These are phyloP conservation scores for Penicillium mononematosum DNA, from an alignment of 495 filamentous ascomycete species.

Conservation along the genomic window DNA sequence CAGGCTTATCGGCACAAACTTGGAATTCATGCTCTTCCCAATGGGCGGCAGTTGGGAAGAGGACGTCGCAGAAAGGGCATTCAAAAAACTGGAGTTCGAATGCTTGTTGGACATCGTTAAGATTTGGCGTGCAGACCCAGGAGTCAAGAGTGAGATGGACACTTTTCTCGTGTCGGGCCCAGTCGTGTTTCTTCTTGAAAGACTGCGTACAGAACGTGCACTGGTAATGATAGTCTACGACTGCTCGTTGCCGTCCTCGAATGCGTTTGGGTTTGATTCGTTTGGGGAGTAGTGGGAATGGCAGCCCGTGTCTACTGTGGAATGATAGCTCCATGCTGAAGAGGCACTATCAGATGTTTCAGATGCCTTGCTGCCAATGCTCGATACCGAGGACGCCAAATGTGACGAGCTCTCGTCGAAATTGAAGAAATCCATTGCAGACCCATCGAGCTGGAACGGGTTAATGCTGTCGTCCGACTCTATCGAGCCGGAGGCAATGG, in stretches of 20 bases:
- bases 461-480: conserved; percentile 54
- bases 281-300: conserved; percentile 22
- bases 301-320: conserved; percentile 32
- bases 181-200: conserved; percentile 82
- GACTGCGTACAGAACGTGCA: conserved; percentile 83
- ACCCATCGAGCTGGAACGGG: conserved; percentile 38
- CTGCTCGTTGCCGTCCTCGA: conserved; percentile 47
- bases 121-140: conserved; percentile 63
- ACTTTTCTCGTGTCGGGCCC: conserved; percentile 80
- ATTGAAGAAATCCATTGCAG: conserved; percentile 23
- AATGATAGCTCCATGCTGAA: conserved; percentile 49
- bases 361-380: conserved; percentile 32
- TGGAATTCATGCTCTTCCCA: conserved; percentile 69
- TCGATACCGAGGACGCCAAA: conserved; percentile 30
- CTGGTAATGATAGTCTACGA: conserved; percentile 57
- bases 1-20: conserved; percentile 62
- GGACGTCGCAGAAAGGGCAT: conserved; percentile 66
- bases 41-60: conserved; percentile 59
- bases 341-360: conserved; percentile 37
- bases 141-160: conserved; percentile 73
- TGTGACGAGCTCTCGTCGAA: conserved; percentile 30
- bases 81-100: conserved; percentile 30
- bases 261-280: conserved; percentile 12
- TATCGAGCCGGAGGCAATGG: conserved; percentile 56
- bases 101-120: conserved; percentile 13